Evolutionary conservation across 495 filamentous ascomycete species (phyloP), one percentile per base, ranked within the genome.

Genomic region (Niebla homalea): DNA sequence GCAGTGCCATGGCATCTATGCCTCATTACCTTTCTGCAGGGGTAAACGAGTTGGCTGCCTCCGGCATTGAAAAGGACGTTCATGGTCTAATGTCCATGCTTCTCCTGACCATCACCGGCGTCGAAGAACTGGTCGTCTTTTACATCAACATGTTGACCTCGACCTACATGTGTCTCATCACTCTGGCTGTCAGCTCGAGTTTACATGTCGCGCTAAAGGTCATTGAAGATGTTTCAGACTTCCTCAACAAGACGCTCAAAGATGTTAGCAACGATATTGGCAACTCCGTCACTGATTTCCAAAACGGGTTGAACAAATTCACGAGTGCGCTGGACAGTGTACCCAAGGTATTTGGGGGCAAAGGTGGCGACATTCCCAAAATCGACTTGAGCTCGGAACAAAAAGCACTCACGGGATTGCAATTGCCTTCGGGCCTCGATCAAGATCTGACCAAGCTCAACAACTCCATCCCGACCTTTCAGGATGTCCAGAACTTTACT

Each of bases 1-100:
- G 90, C 54, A 95, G 88, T 60, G 76, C 89, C 35, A 90, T 98
- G 86, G 92, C 89, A 20, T 96, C 90, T 18, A 93, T 95, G 87
- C 92, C 92, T 16, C 81, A 94, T 62, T 97, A 94, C 70, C 78
- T 96, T 57, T 78, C 89, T 1, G 69, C 76, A 38, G 92, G 92
- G 21, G 83, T 94, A 63, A 98, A 98, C 65, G 78, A 86, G 35
- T 67, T 97, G 32, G 80, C 87, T 6, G 87, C 87, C 12, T 68
- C 69, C 29, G 80, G 83, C 21, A 77, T 98, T 55, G 85, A 87
- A 46, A 77, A 82, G 29, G 78, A 85, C 3, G 82, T 97, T 42
- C 66, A 76, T 43, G 92, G 75, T 15, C 73, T 96, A 58, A 82
- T 83, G 62, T 69, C 77, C 7, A 79, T 93, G 66, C 69, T 96